These are phyloP conservation scores for Boletus vermiculosoides DNA, from an alignment of 768 basidiomycete species.

Conservation along the genomic window DNA sequence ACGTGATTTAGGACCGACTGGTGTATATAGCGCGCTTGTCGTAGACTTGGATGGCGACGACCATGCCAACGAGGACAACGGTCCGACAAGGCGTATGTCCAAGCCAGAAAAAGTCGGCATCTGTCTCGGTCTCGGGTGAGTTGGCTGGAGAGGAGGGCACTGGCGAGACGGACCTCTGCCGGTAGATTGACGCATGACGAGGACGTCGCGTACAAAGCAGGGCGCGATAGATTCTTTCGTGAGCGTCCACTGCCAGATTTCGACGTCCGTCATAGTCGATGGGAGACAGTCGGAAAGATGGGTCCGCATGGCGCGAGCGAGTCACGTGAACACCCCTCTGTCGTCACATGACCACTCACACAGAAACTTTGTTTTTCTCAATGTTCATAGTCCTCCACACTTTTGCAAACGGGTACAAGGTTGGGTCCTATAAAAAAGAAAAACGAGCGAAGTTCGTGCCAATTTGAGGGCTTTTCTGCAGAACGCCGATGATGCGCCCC, in stretches of 20 bases:
- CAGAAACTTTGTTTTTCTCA: no score
- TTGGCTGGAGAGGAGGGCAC: not conserved
- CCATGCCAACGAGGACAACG: slow-evolving; percentile 57
- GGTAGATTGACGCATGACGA: slow-evolving; percentile 42
- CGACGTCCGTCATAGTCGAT: slow-evolving; percentile 10
- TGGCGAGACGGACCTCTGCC: slow-evolving; percentile 28
- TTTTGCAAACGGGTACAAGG: no score
- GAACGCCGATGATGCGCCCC: no score
- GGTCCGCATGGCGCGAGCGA: no score
- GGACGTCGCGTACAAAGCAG: slow-evolving; percentile 55
- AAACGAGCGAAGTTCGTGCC: no score
- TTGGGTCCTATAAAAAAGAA: no score
- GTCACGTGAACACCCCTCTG: no score
- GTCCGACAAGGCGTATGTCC: slow-evolving; percentile 68
- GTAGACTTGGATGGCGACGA: slow-evolving; percentile 60
- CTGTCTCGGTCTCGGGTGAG: slow-evolving; percentile 29
- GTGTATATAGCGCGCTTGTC: slow-evolving; percentile 62
- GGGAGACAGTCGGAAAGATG: no score
- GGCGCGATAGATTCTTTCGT: slow-evolving; percentile 52
- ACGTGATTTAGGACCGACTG: slow-evolving; percentile 33
- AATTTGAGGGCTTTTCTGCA: no score
- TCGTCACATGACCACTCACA: not conserved
- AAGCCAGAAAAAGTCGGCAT: slow-evolving; percentile 65
- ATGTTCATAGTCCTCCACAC: no score
- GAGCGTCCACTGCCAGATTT: slow-evolving; percentile 52